phyloP scores from a whole-genome alignment of 2,329 filamentous ascomycete genomes.

The Apiospora koreana region DNA sequence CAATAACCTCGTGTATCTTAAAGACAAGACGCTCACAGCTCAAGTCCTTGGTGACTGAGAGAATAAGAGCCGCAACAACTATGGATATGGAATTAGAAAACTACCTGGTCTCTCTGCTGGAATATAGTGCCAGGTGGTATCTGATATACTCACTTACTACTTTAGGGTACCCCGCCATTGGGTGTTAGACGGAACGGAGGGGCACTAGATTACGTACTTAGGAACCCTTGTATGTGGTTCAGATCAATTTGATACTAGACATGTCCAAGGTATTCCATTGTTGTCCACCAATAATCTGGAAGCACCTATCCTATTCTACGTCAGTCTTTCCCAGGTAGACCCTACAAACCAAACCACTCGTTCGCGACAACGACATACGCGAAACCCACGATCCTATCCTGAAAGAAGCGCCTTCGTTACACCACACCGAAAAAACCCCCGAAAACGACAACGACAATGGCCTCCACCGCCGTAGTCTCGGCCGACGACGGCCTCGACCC shows the following conservation, averaged over 20 bases:
- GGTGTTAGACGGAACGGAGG: background rate
- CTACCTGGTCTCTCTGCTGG: background rate
- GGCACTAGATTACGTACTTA: background rate
- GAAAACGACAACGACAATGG: constrained; percentile 23
- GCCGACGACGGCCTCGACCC: constrained; percentile 82
- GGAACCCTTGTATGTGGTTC: background rate
- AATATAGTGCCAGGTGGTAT: background rate
- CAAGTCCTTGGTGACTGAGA: too few relatives aligned
- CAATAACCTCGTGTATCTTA: too few relatives aligned
- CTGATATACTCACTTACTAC: background rate
- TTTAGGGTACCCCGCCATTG: background rate
- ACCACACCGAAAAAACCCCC: background rate
- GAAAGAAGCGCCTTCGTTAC: background rate
- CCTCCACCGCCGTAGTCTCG: constrained; percentile 44
- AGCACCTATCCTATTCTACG: background rate
- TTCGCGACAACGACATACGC: background rate
- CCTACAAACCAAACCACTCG: background rate
- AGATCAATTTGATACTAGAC: background rate
- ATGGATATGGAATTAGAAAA: background rate
- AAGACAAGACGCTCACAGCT: too few relatives aligned
- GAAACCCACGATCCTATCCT: background rate
- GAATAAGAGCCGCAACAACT: background rate
- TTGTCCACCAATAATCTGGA: background rate
- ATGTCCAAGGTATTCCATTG: constrained; percentile 8
- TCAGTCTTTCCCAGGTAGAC: background rate